Conservation (phyloP, 2,329 filamentous ascomycete species). For the Fusarium odoratissimum region DNA sequence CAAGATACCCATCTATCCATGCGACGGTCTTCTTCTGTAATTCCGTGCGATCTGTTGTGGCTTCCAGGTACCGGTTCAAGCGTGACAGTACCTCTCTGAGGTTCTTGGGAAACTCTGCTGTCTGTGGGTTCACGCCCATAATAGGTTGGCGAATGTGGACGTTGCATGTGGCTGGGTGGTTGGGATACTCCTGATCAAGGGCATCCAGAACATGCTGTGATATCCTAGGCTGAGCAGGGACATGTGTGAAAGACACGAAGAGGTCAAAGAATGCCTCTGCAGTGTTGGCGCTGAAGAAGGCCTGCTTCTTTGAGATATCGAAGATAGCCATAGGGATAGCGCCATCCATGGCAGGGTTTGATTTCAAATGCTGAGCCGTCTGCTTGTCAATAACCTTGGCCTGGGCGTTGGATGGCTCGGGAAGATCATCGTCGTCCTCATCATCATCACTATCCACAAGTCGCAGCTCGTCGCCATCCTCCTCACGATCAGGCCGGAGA, state of each 20-base stretch:
- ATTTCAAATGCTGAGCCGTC: conserved; percentile 66
- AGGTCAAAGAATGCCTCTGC: conserved; percentile 84
- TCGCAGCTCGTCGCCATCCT: conserved; percentile 61
- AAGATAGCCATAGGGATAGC: conserved; percentile 95
- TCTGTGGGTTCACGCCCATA: conserved; percentile 70
- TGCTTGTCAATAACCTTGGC: conserved; percentile 60
- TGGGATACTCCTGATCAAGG: conserved; percentile 70
- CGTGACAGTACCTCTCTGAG: conserved; percentile 73
- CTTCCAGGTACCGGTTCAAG: conserved; percentile 64
- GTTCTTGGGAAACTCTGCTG: conserved; percentile 78
- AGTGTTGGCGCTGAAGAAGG: conserved; percentile 73
- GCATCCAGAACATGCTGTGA: conserved; percentile 77
- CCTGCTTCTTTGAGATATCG: conserved; percentile 83
- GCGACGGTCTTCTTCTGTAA: conserved; percentile 61
- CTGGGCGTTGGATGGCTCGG: conserved; percentile 56
- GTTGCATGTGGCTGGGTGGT: conserved; percentile 71
- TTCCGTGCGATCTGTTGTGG: conserved; percentile 57
- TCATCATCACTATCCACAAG: conserved; percentile 59
- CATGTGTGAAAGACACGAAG: conserved; percentile 75
- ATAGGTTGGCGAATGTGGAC: conserved; percentile 80
- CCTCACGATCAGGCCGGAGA: conserved; percentile 59
- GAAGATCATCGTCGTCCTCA: conserved; percentile 55
- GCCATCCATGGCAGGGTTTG: conserved; percentile 88
- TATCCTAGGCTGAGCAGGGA: conserved; percentile 74
- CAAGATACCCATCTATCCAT: conserved; percentile 68